Base-by-base conservation (phyloP, 1,284 basidiomycete species). In the Uromyces viciae-fabae region DNA sequence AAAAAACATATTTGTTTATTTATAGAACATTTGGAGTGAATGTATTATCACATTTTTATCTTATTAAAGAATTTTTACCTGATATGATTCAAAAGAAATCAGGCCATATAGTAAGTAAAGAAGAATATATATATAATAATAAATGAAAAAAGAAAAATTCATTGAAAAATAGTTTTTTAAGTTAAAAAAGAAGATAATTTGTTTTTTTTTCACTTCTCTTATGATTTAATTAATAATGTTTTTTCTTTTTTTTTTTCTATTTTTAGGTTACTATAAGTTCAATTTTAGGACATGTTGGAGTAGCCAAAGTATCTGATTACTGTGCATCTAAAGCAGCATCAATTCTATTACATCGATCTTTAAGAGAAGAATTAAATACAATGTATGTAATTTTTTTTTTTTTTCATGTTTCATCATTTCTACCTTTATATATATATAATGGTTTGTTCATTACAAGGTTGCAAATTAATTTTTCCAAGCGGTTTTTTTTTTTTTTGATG, bases 31-130 rank as follows among this genome's bases (percentile, higher is more conserved):
- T 98, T 84, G 90, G 90, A 36, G 92, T 94, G 78, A 98, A 99
- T 85, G 91, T 92, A 0, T 86, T 97, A 0, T 90, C 93, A 1
- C 93, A 95, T 85, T 98, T 94, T 86, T 97, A 93, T 91, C 92
- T 91, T 3, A 86, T 96, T 60, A 94, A 95, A 84, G 92, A 92
- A 0, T 97, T 98, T 88, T 88, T 99, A n/a, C 96, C 96, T 0
- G 89, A 89, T 52, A 93, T 99, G 91, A 89, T 98, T 69, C 89
- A 90, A 83, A 87, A 87, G 42, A 92, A 92, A 62, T 86, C 86
- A 0, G 95, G 95, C 0, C 96, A 99, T 85, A 90, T 99, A 82
- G 93, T 94, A 84, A 17, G 76, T 78, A 4, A 11, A 1, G 4
- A 22, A 11, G 14, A n/a, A 8, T 56, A 38, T 28, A 3, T 33